phyloP scores from a whole-genome alignment of 2,329 filamentous ascomycete genomes.

The Beauveria asiatica region DNA sequence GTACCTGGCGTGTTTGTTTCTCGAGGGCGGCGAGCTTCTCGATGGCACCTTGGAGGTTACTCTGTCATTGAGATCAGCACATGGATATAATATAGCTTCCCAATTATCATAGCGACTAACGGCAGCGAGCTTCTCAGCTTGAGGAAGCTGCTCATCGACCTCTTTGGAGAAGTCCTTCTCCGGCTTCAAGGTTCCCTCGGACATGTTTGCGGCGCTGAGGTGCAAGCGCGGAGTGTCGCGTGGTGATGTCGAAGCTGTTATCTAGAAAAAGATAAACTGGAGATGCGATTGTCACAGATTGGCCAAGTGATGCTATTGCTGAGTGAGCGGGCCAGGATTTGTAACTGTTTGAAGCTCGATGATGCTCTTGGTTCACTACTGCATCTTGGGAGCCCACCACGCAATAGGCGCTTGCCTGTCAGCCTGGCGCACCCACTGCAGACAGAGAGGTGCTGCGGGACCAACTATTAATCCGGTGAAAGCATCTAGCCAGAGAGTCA shows the following conservation, averaged over 20 bases:
- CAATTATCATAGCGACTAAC: slow-evolving; percentile 41
- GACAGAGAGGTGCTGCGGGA: slow-evolving; percentile 1
- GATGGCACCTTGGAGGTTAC: slow-evolving; percentile 75
- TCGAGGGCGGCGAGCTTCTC: slow-evolving; percentile 88
- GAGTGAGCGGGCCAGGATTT: not conserved
- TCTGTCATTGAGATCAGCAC: slow-evolving; percentile 31
- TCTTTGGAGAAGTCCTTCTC: slow-evolving; percentile 99
- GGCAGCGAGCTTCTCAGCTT: slow-evolving; percentile 83
- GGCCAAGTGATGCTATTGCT: not conserved
- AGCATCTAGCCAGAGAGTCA: not conserved
- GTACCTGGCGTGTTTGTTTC: slow-evolving; percentile 94
- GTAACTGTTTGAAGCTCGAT: slow-evolving; percentile 6
- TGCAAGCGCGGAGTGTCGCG: slow-evolving; percentile 2
- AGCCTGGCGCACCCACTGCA: not conserved
- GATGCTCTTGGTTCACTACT: slow-evolving; percentile 3
- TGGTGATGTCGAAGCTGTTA: not conserved
- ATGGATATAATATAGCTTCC: slow-evolving; percentile 10
- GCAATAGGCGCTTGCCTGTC: slow-evolving; percentile 10
- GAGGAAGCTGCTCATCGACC: slow-evolving; percentile 82
- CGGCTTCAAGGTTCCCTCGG: slow-evolving; percentile 76
- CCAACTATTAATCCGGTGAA: slow-evolving; percentile 9
- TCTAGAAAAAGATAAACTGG: not conserved
- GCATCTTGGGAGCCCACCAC: slow-evolving; percentile 7
- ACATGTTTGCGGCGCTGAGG: slow-evolving; percentile 46
- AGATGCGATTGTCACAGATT: not conserved